A percentile compares a stretch with the other conserved stretches of the same genome.
Evolutionary conservation across 1,139 yeast genomes (phyloP).

Genomic region (Pichia kudriavzevii): DNA sequence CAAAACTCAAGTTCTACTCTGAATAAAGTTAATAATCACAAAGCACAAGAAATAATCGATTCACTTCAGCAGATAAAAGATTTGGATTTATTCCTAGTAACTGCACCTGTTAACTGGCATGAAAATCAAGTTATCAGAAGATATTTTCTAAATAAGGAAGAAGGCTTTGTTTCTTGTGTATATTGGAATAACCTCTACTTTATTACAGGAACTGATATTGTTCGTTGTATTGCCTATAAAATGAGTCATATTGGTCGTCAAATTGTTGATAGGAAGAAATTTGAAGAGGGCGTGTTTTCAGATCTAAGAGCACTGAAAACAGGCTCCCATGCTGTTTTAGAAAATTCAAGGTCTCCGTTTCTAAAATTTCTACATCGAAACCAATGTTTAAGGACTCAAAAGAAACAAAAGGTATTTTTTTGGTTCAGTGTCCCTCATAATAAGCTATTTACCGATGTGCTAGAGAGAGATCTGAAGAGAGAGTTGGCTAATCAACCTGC

Average conservation of each 20-base stretch:
- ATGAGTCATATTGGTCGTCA: constrained; percentile 87
- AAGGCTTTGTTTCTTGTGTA: constrained; percentile 86
- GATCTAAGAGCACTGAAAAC: constrained; percentile 83
- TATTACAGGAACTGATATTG: constrained; percentile 94
- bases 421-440: constrained; percentile 98
- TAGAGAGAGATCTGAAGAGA: constrained; percentile 85
- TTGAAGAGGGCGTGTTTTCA: constrained; percentile 93
- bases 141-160: constrained; percentile 79
- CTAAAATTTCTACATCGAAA: constrained; percentile 79
- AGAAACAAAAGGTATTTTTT: constrained; percentile 92
- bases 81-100: constrained; percentile 73
- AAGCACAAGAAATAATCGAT: constrained; percentile 27
- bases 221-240: constrained; percentile 81
- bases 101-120: constrained; percentile 95
- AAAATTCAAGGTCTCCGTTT: constrained; percentile 81
- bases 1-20: constrained; percentile 2
- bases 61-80: constrained; percentile 64
- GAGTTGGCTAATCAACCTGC: constrained; percentile 52
- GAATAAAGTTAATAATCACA: constrained; percentile 1
- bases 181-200: constrained; percentile 88
- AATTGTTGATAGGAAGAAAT: constrained; percentile 80
- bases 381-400: constrained; percentile 86
- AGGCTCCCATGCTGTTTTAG: constrained; percentile 82
- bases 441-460: constrained; percentile 83
- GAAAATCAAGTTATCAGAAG: constrained; percentile 82